Evolutionary conservation across 768 basidiomycete species (phyloP).

Genomic region (Favolaschia claudopus): DNA sequence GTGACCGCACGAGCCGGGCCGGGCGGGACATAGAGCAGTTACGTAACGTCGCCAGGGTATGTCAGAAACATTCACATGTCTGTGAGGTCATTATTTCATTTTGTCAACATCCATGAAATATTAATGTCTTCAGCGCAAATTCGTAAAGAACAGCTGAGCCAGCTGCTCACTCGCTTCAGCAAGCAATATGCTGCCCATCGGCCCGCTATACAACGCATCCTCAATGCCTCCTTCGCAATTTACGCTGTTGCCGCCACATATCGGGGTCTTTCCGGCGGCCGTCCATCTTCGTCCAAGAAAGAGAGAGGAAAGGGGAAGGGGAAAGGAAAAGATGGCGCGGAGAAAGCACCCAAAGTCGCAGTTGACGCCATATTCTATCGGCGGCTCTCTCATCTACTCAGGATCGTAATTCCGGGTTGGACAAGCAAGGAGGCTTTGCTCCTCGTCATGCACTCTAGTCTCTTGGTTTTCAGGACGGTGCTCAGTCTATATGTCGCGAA

Average conservation of each 20-base stretch:
- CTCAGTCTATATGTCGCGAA: conserved; percentile 95
- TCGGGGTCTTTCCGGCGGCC: conserved; percentile 58
- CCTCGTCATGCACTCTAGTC: conserved; percentile 85
- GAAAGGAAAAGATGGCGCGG: conserved; percentile 42
- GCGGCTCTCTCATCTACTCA: conserved; percentile 76
- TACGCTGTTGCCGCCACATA: conserved; percentile 76
- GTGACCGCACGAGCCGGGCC: no score
- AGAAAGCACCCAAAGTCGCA: conserved; percentile 68
- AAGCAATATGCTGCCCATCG: conserved; percentile 69
- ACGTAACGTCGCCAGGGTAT: no score
- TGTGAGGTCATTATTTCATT: no score
- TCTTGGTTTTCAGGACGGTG: conserved; percentile 89
- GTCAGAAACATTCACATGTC: no score
- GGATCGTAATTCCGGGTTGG: conserved; percentile 88
- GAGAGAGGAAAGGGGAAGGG: conserved; percentile 48
- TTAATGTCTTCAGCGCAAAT: no score
- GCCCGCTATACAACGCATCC: conserved; percentile 72
- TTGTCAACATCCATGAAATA: no score
- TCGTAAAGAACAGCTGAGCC: conserved; percentile 40
- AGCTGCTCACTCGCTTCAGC: conserved; percentile 51
- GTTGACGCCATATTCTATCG: conserved; percentile 92
- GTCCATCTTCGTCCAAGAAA: conserved; percentile 44
- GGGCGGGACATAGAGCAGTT: no score
- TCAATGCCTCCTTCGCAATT: conserved; percentile 74
- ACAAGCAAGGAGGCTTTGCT: conserved; percentile 89